These are phyloP conservation scores for Trichoderma lentiforme DNA, from an alignment of 2,329 filamentous ascomycete species.

Conservation along the genomic window DNA sequence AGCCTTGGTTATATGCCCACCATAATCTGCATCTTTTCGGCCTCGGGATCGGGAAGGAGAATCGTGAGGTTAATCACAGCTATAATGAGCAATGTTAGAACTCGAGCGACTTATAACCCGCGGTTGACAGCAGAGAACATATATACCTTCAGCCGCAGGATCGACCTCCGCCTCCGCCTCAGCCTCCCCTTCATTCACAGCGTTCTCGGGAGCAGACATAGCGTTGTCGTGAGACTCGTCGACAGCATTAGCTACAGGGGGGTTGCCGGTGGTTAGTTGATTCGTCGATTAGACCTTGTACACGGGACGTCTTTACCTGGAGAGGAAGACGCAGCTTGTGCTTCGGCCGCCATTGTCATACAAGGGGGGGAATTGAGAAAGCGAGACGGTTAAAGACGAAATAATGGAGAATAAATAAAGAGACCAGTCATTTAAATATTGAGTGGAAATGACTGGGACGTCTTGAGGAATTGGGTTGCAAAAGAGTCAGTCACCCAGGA, in stretches of 20 bases:
- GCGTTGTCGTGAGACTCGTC: conserved; percentile 28
- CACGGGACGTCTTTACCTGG: conserved; percentile 20
- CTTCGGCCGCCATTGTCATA: conserved; percentile 34
- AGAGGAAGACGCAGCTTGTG: conserved; percentile 26
- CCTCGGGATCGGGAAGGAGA: conserved; percentile 70
- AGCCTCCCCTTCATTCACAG: conserved; percentile 24
- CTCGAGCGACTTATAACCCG: not conserved
- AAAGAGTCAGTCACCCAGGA: conserved; percentile 20
- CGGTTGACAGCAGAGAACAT: not conserved
- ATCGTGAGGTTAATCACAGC: conserved; percentile 65
- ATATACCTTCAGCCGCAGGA: conserved; percentile 34
- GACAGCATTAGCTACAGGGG: conserved; percentile 23
- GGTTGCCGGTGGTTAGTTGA: conserved; percentile 12
- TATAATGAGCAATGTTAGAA: conserved; percentile 24
- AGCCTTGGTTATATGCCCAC: conserved; percentile 45
- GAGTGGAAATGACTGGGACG: conserved; percentile 26
- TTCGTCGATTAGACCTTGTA: not conserved
- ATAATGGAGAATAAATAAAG: conserved; percentile 21
- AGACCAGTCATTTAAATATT: conserved; percentile 29
- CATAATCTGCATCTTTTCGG: conserved; percentile 79
- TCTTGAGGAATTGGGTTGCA: conserved; percentile 17
- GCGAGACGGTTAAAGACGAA: conserved; percentile 22
- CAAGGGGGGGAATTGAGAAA: conserved; percentile 15
- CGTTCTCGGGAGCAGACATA: conserved; percentile 23
- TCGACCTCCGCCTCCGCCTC: conserved; percentile 32